Evolutionary conservation across 2,329 filamentous ascomycete species (phyloP).

Genomic region (Epichloe hybrida): DNA sequence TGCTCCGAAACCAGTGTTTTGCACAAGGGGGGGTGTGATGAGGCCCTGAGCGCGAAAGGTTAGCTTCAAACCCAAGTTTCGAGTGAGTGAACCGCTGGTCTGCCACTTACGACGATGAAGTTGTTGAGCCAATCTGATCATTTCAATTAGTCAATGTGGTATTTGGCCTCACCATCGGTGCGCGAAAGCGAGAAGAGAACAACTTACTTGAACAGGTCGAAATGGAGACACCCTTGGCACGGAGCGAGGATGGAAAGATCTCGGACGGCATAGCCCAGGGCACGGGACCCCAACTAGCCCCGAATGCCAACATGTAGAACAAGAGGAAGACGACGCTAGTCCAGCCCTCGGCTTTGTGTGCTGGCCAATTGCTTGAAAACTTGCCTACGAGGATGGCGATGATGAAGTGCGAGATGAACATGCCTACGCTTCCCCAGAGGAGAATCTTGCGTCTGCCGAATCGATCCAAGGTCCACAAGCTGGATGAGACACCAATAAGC

Average conservation of each 20-base stretch:
- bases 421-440: conserved; percentile 13
- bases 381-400: conserved; percentile 15
- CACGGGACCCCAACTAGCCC: conserved; percentile 42
- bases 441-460: conserved; percentile 15
- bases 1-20: conserved; percentile 33
- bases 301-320: conserved; percentile 47
- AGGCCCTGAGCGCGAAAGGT: conserved; percentile 21
- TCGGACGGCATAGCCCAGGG: conserved; percentile 37
- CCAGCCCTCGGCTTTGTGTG: conserved; percentile 15
- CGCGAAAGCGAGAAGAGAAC: background rate
- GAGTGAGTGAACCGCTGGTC: background rate
- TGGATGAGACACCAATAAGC: conserved; percentile 25
- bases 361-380: conserved; percentile 12
- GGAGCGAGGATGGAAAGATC: conserved; percentile 46
- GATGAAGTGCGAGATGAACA: conserved; percentile 15
- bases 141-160: no score
- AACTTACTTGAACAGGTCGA: conserved; percentile 36
- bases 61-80: no score
- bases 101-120: conserved; percentile 35
- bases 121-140: conserved; percentile 42
- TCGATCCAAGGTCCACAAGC: conserved; percentile 28
- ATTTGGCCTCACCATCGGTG: no score
- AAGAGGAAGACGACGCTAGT: conserved; percentile 20
- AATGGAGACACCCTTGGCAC: conserved; percentile 50
- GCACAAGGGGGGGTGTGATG: conserved; percentile 44